Percentiles rank a stretch among this genome's conserved stretches.
phyloP scores from a whole-genome alignment of 1,139 yeast genomes.

The Kodamaea suecica region DNA sequence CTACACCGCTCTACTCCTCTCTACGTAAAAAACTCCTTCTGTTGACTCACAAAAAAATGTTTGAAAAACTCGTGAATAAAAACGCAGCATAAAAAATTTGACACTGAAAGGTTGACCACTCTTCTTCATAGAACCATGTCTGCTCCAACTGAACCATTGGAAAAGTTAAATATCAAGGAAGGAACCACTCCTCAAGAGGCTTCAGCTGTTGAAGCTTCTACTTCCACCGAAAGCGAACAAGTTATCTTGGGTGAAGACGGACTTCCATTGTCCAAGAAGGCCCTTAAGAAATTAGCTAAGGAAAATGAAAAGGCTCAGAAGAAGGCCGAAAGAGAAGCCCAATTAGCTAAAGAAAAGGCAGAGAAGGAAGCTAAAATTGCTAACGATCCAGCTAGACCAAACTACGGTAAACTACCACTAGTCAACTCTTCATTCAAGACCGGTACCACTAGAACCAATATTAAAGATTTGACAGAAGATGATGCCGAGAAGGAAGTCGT shows the following conservation, averaged over 20 bases:
- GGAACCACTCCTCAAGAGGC: slow-evolving; percentile 12
- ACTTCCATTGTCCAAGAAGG: slow-evolving; percentile 91
- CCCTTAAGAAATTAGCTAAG: slow-evolving; percentile 89
- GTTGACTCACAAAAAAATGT: no score
- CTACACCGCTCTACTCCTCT: no score
- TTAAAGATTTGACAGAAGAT: slow-evolving; percentile 54
- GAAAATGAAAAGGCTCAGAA: slow-evolving; percentile 89
- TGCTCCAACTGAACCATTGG: slow-evolving; percentile 36
- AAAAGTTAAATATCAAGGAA: slow-evolving; percentile 31
- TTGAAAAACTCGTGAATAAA: no score
- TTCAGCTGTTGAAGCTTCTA: slow-evolving; percentile 17
- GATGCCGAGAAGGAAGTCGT: slow-evolving; percentile 78
- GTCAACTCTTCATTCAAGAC: slow-evolving; percentile 73
- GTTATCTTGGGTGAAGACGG: slow-evolving; percentile 77
- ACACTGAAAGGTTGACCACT: neutral
- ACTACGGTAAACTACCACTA: slow-evolving; percentile 87
- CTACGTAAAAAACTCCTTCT: no score
- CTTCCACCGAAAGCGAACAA: slow-evolving; percentile 22
- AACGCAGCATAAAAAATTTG: no score
- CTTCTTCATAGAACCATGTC: slow-evolving; percentile 21
- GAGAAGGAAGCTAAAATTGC: slow-evolving; percentile 80
- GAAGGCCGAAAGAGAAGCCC: slow-evolving; percentile 91
- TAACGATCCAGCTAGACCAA: slow-evolving; percentile 78
- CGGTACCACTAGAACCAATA: slow-evolving; percentile 54
- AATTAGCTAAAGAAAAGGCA: slow-evolving; percentile 80